Conservation (phyloP, 2,329 filamentous ascomycete genomes). For the Trichoderma cornu-damae region DNA sequence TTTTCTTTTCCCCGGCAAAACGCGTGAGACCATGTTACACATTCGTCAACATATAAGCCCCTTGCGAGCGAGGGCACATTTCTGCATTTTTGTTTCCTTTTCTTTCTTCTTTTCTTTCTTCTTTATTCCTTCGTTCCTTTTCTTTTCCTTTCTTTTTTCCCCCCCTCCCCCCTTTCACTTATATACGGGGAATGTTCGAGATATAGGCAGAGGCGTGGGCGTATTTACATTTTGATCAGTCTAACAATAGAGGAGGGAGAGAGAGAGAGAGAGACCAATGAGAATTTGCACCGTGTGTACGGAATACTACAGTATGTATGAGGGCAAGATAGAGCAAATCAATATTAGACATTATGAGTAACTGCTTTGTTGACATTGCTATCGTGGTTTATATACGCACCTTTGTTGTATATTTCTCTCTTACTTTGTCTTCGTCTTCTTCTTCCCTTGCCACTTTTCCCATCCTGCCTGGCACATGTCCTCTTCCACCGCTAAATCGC, state of each 20-base stretch:
- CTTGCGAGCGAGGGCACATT: not conserved
- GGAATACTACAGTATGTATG: not conserved
- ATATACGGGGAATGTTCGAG: not conserved
- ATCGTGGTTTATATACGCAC: not conserved
- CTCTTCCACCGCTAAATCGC: conserved; percentile 82
- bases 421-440: conserved; percentile 33
- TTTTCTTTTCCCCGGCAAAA: not conserved
- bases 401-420: not conserved
- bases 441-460: conserved; percentile 75
- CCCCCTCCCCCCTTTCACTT: not conserved
- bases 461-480: conserved; percentile 88
- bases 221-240: not conserved
- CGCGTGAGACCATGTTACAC: no score
- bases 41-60: not conserved
- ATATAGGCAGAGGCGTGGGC: not conserved
- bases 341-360: not conserved
- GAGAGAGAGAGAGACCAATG: no score
- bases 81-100: not conserved
- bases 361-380: not conserved
- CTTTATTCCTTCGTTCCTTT: not conserved
- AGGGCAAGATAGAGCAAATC: not conserved
- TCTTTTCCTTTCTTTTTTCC: not conserved
- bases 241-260: not conserved
- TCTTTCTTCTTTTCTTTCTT: not conserved
- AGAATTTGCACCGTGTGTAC: not conserved